phyloP scores from a whole-genome alignment of 768 basidiomycete genomes.

The Kwoniella botswanensis region DNA sequence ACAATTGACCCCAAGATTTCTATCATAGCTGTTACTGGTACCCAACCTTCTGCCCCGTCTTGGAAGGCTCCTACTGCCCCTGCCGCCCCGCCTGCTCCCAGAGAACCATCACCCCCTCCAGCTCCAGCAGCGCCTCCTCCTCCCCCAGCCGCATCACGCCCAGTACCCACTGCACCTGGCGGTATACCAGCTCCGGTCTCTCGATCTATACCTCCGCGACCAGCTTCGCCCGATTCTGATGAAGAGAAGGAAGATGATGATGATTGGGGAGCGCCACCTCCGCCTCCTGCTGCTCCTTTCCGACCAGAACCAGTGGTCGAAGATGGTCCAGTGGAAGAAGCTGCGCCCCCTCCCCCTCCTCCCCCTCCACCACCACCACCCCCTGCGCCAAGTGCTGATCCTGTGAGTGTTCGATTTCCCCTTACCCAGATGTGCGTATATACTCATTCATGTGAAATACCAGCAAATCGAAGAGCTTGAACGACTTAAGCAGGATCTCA shows the following conservation, averaged over 20 bases:
- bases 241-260: conserved; percentile 56
- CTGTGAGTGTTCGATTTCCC: conserved; percentile 26
- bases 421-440: not conserved
- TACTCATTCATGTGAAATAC: not conserved
- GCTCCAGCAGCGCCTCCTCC: conserved; percentile 21
- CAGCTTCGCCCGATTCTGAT: conserved; percentile 56
- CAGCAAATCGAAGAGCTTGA: conserved; percentile 52
- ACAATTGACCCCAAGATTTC: not conserved
- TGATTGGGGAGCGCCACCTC: conserved; percentile 60
- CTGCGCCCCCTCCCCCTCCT: conserved; percentile 50
- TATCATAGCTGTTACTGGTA: conserved; percentile 12
- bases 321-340: conserved; percentile 31
- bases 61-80: conserved; percentile 14
- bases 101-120: conserved; percentile 4
- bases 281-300: conserved; percentile 61
- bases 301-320: conserved; percentile 56
- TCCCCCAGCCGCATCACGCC: conserved; percentile 28
- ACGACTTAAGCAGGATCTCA: conserved; percentile 51
- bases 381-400: conserved; percentile 39
- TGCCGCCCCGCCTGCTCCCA: conserved; percentile 9
- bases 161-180: conserved; percentile 27
- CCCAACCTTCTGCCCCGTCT: conserved; percentile 13
- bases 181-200: conserved; percentile 31
- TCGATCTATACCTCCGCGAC: conserved; percentile 20
- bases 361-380: conserved; percentile 53